A percentile compares a stretch with the other conserved stretches of the same genome.
Evolutionary conservation across 768 basidiomycete genomes (phyloP).

Genomic region (Fibroporia radiculosa): DNA sequence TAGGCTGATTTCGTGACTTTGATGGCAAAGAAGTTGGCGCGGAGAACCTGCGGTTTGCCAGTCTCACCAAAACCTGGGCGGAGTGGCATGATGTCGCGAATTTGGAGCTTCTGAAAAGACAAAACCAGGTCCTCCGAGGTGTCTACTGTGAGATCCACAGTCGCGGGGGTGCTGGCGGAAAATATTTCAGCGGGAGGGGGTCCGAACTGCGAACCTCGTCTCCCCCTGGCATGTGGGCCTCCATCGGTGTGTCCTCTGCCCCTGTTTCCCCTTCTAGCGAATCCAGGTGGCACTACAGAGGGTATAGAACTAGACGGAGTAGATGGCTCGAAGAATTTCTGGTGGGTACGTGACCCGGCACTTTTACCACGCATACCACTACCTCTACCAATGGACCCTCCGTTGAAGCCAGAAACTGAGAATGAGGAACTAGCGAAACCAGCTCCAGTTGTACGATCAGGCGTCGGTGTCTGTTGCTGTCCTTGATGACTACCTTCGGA

Average conservation of each 20-base stretch:
- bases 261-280: neutral
- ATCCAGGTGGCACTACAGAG: too few relatives aligned
- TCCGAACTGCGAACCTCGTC: too few relatives aligned
- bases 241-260: neutral
- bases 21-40: constrained; percentile 56
- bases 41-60: constrained; percentile 39
- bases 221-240: neutral
- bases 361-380: too few relatives aligned
- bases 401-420: too few relatives aligned
- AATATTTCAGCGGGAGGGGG: constrained; percentile 8
- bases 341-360: too few relatives aligned
- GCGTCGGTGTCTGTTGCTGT: too few relatives aligned
- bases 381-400: too few relatives aligned
- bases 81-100: constrained; percentile 26
- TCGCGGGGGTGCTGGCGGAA: constrained; percentile 1
- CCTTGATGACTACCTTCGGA: too few relatives aligned
- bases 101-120: constrained; percentile 22
- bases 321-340: too few relatives aligned
- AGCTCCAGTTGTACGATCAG: too few relatives aligned
- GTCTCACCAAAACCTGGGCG: constrained; percentile 48
- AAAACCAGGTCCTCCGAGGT: constrained; percentile 13
- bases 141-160: neutral
- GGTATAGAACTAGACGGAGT: too few relatives aligned
- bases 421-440: too few relatives aligned
- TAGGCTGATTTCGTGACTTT: constrained; percentile 34